Base-by-base conservation (phyloP, 2,329 filamentous ascomycete genomes). In the Balansia obtecta region DNA sequence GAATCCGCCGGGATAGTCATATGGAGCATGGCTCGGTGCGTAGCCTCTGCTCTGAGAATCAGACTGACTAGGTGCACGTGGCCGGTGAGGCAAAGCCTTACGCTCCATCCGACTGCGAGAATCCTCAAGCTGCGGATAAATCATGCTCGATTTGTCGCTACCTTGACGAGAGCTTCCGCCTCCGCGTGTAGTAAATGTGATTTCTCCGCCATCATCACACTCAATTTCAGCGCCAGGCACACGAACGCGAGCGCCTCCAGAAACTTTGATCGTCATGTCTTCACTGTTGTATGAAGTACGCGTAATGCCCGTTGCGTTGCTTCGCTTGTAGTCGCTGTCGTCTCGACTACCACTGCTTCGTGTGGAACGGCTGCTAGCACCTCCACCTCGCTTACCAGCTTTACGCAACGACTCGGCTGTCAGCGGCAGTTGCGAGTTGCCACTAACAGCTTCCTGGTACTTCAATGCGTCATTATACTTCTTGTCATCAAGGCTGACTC, bases 261-360 rank as follows among this genome's bases (percentile, higher is more conserved):
- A 75, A 45, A 83, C 70, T 55, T 77, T 77, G 61, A 83, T 82
- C 15, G 77, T 83, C 51, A 82, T 69, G 53, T 82, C 77, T 38
- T 82, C 77, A 50, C 54, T 71, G 51, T 71, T 74, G 3, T 64
- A 64, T 4, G 64, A 68, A 8, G 75, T 77, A 34, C 75, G 69
- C 4, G 79, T 83, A 10, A 80, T 78, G 40, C 77, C 73, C 12
- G 80, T 83, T 0, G 79, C 80, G 30, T 76, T 77, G 49, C 79
- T 82, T 54, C 76, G 75, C 55, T 73, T 74, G 62, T 75, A 81
- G 50, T 82, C 80, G 63, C 79, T 83, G 51, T 83, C 79, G 57
- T 83, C 80, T 42, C 71, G 78, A 60, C 80, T 83, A 20, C 64
- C 73, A 54, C 72, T 80, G 69, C 75, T 82, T 55, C 73, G 73